Base-by-base conservation (phyloP, 768 basidiomycete genomes). In the Lyophyllum semitale region DNA sequence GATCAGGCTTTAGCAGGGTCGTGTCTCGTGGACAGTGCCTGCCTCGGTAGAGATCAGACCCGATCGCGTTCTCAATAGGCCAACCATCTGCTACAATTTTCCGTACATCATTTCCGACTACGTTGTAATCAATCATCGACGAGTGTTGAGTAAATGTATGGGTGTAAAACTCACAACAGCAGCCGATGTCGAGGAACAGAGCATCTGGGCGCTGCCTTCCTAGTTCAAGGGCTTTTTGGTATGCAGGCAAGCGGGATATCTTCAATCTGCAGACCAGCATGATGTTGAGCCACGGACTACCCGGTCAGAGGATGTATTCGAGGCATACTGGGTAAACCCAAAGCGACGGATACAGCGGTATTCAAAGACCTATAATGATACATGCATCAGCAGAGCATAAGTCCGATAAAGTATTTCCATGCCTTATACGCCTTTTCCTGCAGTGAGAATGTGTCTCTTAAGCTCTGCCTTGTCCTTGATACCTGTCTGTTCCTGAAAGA, bases 21-120 rank as follows among this genome's bases (percentile, higher is more conserved):
- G 26, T 47, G 15, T 3, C 20, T 13, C 11, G 33, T 37, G 12
- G 22, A 71, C n/a, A 38, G n/a, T 18, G 18, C 37, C 1, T 18
- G 15, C 72, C 68, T 65, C 57, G 62, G 7, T 57, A 62, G 15
- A 74, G 59, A 57, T 73, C 73, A 4, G 64, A 68, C 33, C 64
- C 72, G 18, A 74, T 64, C 17, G 67, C 59, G 42, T 69, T 66
- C 23, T 62, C 52, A 6, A 61, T 58, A 8, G 71, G 71, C 63
- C 65, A 73, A 7, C 73, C 73, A 60, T 72, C 73, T n/a, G 53
- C 51, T 32, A 69, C 68, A 2, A 61, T 61, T 48, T 70, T 73
- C 20, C 72, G 54, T 5, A 68, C 37, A 58, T 71, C 72, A 42
- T 62, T 69, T 17, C 73, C 73, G 41, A 73, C 73, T 75, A 26